Conservation (phyloP, 139 green algal genomes). For the Volvox reticuliferus region DNA sequence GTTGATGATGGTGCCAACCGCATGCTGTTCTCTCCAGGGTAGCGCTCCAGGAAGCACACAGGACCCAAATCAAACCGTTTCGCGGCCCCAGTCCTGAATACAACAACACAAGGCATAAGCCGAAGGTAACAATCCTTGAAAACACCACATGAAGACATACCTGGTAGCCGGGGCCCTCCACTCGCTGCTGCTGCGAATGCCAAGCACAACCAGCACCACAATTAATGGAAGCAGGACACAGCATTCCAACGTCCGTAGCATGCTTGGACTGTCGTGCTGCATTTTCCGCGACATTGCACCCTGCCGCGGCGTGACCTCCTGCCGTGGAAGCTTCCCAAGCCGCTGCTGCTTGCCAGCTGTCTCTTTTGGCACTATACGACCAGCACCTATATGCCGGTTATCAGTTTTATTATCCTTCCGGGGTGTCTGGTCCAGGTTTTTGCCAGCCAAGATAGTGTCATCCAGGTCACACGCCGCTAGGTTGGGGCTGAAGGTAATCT, state of each 20-base stretch:
- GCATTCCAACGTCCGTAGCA: not conserved
- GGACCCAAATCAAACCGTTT: not conserved
- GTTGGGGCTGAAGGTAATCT: too few species aligned
- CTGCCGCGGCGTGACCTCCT: not conserved
- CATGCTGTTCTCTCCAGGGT: slow-evolving; percentile 2
- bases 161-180: not conserved
- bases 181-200: not conserved
- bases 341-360: not conserved
- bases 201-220: not conserved
- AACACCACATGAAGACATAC: not conserved
- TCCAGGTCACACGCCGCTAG: not conserved
- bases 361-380: not conserved
- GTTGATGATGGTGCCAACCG: too few species aligned
- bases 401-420: slow-evolving; percentile 13
- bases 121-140: too few species aligned
- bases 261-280: not conserved
- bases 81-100: too few species aligned
- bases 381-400: not conserved
- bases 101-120: too few species aligned
- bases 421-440: slow-evolving; percentile 24
- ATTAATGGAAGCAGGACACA: not conserved
- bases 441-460: not conserved
- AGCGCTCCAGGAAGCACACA: slow-evolving; percentile 25
- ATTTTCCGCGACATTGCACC: too few species aligned
- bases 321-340: not conserved